Percentiles rank a stretch among this genome's conserved stretches.
Conservation (phyloP, 148 eudicot genomes). For the Vaccinium myrtillus region DNA sequence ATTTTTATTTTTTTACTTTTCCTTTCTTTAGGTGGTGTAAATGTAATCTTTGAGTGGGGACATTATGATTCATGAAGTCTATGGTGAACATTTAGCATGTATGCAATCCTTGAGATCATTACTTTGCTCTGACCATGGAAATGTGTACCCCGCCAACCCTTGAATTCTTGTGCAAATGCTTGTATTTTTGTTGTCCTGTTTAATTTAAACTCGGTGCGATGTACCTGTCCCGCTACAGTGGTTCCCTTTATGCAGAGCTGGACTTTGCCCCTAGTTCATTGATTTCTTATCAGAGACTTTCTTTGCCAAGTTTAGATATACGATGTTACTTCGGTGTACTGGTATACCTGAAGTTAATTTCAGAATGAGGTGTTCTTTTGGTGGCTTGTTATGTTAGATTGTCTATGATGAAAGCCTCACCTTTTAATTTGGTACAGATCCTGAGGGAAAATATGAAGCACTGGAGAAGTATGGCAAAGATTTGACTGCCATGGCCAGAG, state of each 20-base stretch:
- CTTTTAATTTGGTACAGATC: constrained; percentile 46
- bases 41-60: constrained; percentile 1
- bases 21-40: not conserved
- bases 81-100: not conserved
- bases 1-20: not conserved
- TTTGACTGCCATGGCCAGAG: constrained; percentile 87
- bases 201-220: not conserved
- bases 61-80: not conserved
- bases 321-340: not conserved
- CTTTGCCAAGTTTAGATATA: not conserved
- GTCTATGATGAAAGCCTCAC: constrained; percentile 12
- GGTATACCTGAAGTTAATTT: not conserved
- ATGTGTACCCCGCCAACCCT: not conserved
- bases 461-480: constrained; percentile 94
- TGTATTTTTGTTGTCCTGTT: not conserved
- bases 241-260: not conserved
- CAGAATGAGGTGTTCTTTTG: not conserved
- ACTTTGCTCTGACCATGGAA: not conserved
- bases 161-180: not conserved
- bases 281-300: not conserved
- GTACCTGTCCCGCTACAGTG: not conserved
- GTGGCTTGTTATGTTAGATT: not conserved
- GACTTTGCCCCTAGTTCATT: not conserved
- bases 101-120: not conserved
- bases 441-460: constrained; percentile 95